Evolutionary conservation across 2,329 filamentous ascomycete species (phyloP).

Genomic region (Lasiodiplodia gonubiensis): DNA sequence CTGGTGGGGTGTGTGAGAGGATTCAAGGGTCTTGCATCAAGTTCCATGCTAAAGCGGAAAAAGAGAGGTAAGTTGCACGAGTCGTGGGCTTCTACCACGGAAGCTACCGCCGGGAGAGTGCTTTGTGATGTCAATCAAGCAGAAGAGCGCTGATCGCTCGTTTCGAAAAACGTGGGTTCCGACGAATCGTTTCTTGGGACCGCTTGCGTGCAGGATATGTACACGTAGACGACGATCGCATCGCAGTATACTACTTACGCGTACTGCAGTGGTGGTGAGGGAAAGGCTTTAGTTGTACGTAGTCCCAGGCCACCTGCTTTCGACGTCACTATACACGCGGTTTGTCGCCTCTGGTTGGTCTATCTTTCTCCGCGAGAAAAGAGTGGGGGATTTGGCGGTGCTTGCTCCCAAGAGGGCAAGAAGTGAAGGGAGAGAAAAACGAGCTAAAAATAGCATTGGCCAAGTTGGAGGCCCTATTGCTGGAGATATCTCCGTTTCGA

Average conservation of each 20-base stretch:
- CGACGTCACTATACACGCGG: not conserved
- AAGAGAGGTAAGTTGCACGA: not conserved
- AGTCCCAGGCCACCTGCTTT: not conserved
- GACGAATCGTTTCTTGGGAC: not conserved
- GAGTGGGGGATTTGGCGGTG: not conserved
- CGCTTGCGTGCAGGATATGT: not conserved
- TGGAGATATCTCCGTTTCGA: slow-evolving; percentile 13
- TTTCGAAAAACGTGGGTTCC: slow-evolving; percentile 48
- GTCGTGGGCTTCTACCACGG: not conserved
- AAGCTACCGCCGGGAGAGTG: not conserved
- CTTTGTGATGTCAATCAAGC: not conserved
- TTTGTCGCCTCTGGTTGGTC: not conserved
- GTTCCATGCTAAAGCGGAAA: not conserved
- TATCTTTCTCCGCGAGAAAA: not conserved
- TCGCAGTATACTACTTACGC: not conserved
- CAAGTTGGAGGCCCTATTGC: not conserved
- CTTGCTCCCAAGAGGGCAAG: slow-evolving; percentile 25
- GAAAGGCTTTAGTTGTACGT: not conserved
- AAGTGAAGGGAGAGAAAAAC: slow-evolving; percentile 48
- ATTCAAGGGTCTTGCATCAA: not conserved
- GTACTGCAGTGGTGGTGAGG: not conserved
- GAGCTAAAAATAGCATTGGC: slow-evolving; percentile 1
- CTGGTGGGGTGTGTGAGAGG: not conserved
- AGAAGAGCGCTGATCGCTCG: slow-evolving; percentile 1
- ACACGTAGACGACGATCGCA: not conserved